phyloP scores from a whole-genome alignment of 1,284 basidiomycete genomes.

The Ganoderma boninense region DNA sequence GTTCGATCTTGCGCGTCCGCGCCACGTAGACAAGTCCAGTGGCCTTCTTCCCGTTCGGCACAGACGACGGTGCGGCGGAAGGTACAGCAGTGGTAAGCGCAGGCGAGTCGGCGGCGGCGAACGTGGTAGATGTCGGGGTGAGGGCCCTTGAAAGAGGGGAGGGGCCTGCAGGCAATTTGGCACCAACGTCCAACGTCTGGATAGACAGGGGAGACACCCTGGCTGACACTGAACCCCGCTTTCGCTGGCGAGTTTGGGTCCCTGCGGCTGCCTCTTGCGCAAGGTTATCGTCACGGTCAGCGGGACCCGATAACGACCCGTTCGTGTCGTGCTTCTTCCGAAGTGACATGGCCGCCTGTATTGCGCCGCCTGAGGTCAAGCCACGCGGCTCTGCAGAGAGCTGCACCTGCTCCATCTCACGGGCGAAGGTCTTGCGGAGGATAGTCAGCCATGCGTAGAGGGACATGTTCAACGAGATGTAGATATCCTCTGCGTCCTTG shows the following conservation, averaged over 20 bases:
- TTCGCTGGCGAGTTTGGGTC: slow-evolving; percentile 19
- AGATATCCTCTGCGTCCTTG: slow-evolving; percentile 74
- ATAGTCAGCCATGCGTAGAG: slow-evolving; percentile 83
- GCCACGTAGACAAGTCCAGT: slow-evolving; percentile 57
- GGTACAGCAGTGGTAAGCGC: background rate
- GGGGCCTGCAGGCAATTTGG: slow-evolving; percentile 19
- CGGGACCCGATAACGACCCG: background rate
- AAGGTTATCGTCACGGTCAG: slow-evolving; percentile 12
- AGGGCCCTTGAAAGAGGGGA: slow-evolving; percentile 17
- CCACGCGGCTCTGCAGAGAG: slow-evolving; percentile 61
- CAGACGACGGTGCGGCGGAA: slow-evolving; percentile 13
- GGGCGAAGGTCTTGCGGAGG: slow-evolving; percentile 73
- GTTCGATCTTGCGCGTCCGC: slow-evolving; percentile 68
- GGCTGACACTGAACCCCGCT: slow-evolving; percentile 27
- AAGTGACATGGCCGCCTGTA: slow-evolving; percentile 19
- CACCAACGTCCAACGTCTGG: slow-evolving; percentile 24
- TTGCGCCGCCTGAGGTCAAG: slow-evolving; percentile 11
- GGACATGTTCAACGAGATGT: slow-evolving; percentile 82
- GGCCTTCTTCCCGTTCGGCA: slow-evolving; percentile 36
- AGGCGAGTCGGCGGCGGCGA: slow-evolving; percentile 1
- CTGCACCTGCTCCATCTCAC: slow-evolving; percentile 79
- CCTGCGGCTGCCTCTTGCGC: slow-evolving; percentile 8
- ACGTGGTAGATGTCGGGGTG: slow-evolving; percentile 16
- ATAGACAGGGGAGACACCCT: slow-evolving; percentile 20
- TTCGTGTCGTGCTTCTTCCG: slow-evolving; percentile 37